phyloP scores from a whole-genome alignment of 2,329 filamentous ascomycete genomes.

The Chalaropsis ovoidea region DNA sequence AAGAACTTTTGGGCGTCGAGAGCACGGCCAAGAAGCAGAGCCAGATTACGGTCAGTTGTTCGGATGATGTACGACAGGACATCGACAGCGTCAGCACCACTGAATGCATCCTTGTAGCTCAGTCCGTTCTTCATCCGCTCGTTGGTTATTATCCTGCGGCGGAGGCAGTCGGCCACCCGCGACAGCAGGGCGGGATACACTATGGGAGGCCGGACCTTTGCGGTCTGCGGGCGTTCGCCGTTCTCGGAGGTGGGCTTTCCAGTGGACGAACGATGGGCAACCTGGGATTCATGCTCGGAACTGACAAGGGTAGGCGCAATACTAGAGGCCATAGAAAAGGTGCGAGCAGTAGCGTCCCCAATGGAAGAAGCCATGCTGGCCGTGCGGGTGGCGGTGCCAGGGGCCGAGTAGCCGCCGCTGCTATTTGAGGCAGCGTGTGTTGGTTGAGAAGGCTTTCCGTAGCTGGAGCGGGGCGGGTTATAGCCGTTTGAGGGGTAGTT shows the following conservation, averaged over 20 bases:
- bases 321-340: constrained; percentile 90
- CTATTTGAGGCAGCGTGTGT: constrained; percentile 31
- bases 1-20: constrained; percentile 98
- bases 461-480: constrained; percentile 29
- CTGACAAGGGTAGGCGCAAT: constrained; percentile 59
- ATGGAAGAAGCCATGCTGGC: constrained; percentile 52
- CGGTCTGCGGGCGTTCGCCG: constrained; percentile 48
- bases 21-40: constrained; percentile 78
- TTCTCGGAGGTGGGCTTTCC: constrained; percentile 42
- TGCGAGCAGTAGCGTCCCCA: constrained; percentile 44
- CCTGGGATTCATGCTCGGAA: constrained; percentile 46
- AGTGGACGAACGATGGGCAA: constrained; percentile 49
- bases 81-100: constrained; percentile 89
- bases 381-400: constrained; percentile 48
- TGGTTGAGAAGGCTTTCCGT: constrained; percentile 31
- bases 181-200: constrained; percentile 92
- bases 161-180: constrained; percentile 85
- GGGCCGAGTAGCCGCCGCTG: constrained; percentile 36
- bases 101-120: constrained; percentile 95
- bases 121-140: constrained; percentile 94
- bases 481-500: constrained; percentile 20
- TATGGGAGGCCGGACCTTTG: constrained; percentile 62
- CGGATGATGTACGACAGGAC: constrained; percentile 93
- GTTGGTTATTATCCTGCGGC: constrained; percentile 72
- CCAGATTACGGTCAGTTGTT: constrained; percentile 89